Conservation (phyloP, 306 rosid species). For the Citrullus mucosospermus region DNA sequence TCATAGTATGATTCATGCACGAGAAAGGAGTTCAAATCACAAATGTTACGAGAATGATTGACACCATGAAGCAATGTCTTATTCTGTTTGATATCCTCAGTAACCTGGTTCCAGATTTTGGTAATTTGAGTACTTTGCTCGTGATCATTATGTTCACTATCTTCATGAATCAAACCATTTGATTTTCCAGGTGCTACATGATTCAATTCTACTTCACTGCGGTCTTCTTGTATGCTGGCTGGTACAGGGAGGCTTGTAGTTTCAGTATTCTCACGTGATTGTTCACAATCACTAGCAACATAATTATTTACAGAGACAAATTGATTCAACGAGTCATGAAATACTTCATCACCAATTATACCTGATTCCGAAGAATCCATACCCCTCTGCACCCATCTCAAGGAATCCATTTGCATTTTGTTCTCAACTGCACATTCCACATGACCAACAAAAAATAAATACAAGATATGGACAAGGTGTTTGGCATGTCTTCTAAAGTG, state of each 20-base stretch:
- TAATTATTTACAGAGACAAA: neutral
- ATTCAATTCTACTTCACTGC: slow-evolving; percentile 5
- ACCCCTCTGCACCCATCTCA: slow-evolving; percentile 5
- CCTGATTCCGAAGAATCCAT: slow-evolving; percentile 8
- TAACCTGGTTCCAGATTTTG: neutral
- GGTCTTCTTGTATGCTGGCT: slow-evolving; percentile 14
- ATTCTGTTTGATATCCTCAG: slow-evolving; percentile 12
- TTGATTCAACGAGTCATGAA: slow-evolving; percentile 8
- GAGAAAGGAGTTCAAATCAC: slow-evolving; percentile 1
- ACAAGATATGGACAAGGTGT: neutral
- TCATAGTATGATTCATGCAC: neutral
- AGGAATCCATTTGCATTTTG: slow-evolving; percentile 13
- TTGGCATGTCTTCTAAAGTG: neutral
- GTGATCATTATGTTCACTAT: slow-evolving; percentile 10
- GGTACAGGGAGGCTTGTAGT: slow-evolving; percentile 5
- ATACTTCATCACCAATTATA: slow-evolving; percentile 9
- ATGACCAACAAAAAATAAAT: slow-evolving; percentile 5
- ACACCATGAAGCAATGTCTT: slow-evolving; percentile 4
- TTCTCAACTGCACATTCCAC: slow-evolving; percentile 25
- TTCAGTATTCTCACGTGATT: slow-evolving; percentile 9
- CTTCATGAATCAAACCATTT: slow-evolving; percentile 16
- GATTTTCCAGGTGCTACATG: slow-evolving; percentile 4
- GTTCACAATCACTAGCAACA: slow-evolving; percentile 10
- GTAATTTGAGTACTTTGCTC: slow-evolving; percentile 10
- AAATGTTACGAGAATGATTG: slow-evolving; percentile 1